Evolutionary conservation across 164 flowering plant genomes (phyloP).

Genomic region (Vitis rotundifolia): DNA sequence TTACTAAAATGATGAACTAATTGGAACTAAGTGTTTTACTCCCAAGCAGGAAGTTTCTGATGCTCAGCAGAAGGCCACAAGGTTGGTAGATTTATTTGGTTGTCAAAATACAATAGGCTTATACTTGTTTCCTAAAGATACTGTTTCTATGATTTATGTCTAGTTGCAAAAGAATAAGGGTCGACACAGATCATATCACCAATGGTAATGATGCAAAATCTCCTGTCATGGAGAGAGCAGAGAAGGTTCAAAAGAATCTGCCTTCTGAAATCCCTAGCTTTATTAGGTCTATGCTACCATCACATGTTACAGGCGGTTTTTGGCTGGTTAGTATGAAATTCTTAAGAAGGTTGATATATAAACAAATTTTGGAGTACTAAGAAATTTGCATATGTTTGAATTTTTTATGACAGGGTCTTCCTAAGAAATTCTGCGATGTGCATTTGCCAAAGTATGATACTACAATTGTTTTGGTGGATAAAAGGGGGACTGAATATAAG

Average conservation of each 20-base stretch:
- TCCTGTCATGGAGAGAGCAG: slow-evolving; percentile 25
- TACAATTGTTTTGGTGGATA: slow-evolving; percentile 33
- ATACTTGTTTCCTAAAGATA: too few species aligned
- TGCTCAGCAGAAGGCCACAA: too few species aligned
- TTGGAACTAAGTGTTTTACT: too few species aligned
- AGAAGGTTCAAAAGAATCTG: slow-evolving; percentile 6
- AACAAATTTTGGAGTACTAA: background rate
- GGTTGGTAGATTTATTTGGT: too few species aligned
- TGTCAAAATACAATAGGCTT: too few species aligned
- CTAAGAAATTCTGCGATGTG: background rate
- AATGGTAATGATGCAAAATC: background rate
- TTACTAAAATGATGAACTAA: too few species aligned
- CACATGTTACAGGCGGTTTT: slow-evolving; percentile 28
- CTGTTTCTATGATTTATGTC: too few species aligned
- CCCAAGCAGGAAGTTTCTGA: too few species aligned
- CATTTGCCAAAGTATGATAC: slow-evolving; percentile 32
- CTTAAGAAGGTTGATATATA: too few species aligned
- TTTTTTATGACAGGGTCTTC: slow-evolving; percentile 24
- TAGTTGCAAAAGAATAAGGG: too few species aligned
- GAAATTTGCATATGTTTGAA: background rate
- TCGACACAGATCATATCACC: too few species aligned
- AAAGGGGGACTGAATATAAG: slow-evolving; percentile 15
- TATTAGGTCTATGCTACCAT: slow-evolving; percentile 26
- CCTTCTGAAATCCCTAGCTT: slow-evolving; percentile 16
- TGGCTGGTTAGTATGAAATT: slow-evolving; percentile 26